Percentiles rank a stretch among this genome's conserved stretches.
Evolutionary conservation across 352 stramenopile species (phyloP).

Genomic region (Globisporangium nagaii): DNA sequence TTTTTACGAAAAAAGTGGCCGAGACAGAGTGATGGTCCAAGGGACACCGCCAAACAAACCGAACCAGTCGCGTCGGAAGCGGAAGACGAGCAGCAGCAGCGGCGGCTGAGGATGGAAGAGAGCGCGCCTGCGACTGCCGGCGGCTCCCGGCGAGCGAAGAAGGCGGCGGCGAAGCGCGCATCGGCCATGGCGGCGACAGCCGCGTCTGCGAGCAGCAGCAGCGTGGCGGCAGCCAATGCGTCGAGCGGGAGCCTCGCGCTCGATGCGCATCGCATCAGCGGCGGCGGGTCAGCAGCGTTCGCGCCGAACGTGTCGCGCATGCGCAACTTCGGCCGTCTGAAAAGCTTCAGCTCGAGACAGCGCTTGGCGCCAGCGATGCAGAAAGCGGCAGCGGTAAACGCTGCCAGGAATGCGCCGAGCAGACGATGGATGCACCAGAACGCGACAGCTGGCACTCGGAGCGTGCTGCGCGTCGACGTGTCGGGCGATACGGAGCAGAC

Average conservation of each 20-base stretch:
- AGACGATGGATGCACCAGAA: not conserved
- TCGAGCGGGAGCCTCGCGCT: not conserved
- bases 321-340: conserved; percentile 8
- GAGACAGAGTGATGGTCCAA: too few relatives aligned
- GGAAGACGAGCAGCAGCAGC: not conserved
- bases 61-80: not conserved
- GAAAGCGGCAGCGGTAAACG: not conserved
- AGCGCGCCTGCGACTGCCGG: not conserved
- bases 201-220: not conserved
- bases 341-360: conserved; percentile 14
- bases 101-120: conserved; percentile 5
- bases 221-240: not conserved
- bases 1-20: too few relatives aligned
- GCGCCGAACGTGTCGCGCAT: conserved; percentile 3
- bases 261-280: not conserved
- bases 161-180: not conserved
- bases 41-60: conserved; percentile 2
- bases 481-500: conserved; percentile 1
- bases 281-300: not conserved
- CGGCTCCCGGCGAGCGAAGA: not conserved
- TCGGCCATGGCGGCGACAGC: not conserved
- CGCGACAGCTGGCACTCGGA: not conserved
- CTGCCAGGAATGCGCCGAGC: not conserved
- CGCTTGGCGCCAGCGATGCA: not conserved
- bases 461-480: not conserved